Evolutionary conservation across 108 stramenopile species (phyloP).

Genomic region (Skeletonema marinoi): DNA sequence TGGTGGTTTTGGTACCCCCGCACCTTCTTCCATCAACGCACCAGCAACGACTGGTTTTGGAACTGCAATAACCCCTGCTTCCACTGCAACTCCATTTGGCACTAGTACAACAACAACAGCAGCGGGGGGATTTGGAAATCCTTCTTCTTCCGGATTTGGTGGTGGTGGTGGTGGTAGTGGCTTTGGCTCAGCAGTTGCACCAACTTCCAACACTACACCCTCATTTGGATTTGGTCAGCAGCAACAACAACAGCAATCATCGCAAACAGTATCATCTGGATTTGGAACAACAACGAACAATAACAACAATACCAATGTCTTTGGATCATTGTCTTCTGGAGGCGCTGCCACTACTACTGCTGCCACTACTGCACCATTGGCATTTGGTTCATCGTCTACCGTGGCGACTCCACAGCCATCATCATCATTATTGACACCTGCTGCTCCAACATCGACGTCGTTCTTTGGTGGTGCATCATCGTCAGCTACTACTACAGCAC

Average conservation of each 20-base stretch:
- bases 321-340: not conserved
- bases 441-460: not conserved
- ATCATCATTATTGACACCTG: not conserved
- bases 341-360: not conserved
- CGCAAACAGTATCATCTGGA: not conserved
- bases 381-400: not conserved
- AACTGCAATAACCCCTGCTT: not conserved
- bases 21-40: not conserved
- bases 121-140: not conserved
- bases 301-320: not conserved
- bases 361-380: not conserved
- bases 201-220: not conserved
- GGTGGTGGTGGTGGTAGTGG: not conserved
- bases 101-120: not conserved
- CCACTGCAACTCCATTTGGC: not conserved
- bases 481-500: not conserved
- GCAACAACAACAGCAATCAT: not conserved
- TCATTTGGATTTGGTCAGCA: not conserved
- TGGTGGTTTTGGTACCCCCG: not conserved
- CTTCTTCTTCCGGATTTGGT: not conserved
- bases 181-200: not conserved
- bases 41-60: not conserved
- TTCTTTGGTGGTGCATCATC: not conserved
- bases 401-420: not conserved
- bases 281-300: not conserved